Conservation (phyloP, 805 yeast genomes). For the Starmerella stigmatis region DNA sequence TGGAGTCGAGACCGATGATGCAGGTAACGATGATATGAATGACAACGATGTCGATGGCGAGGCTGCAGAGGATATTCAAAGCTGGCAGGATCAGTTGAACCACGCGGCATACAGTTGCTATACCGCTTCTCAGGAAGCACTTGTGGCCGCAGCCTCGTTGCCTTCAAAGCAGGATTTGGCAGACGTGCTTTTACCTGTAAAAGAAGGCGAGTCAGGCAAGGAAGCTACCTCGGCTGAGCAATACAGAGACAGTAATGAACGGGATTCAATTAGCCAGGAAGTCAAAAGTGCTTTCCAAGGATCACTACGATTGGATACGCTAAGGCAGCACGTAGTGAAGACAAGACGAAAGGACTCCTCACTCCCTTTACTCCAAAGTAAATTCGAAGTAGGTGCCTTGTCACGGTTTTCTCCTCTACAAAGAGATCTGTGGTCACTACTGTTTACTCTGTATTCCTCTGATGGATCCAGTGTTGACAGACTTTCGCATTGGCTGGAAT, state of each 20-base stretch:
- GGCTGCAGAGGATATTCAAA: background rate
- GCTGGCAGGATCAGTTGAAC: background rate
- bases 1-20: conserved; percentile 12
- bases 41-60: background rate
- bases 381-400: conserved; percentile 10
- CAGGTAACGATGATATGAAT: background rate
- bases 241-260: background rate
- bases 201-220: background rate
- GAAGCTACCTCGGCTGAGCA: background rate
- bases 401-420: background rate
- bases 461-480: background rate
- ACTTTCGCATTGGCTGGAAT: conserved; percentile 31
- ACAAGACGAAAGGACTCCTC: conserved; percentile 1
- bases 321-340: background rate
- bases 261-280: background rate
- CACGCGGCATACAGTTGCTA: conserved; percentile 1
- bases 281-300: background rate
- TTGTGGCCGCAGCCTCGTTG: background rate
- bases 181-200: background rate
- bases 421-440: conserved; percentile 10
- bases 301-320: background rate
- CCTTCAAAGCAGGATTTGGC: background rate
- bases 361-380: conserved; percentile 14
- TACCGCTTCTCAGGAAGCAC: background rate
- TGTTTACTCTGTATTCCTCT: conserved; percentile 5